A percentile compares a stretch with the other conserved stretches of the same genome.
phyloP scores from a whole-genome alignment of 2,329 filamentous ascomycete genomes.

The Sporothrix inflata region DNA sequence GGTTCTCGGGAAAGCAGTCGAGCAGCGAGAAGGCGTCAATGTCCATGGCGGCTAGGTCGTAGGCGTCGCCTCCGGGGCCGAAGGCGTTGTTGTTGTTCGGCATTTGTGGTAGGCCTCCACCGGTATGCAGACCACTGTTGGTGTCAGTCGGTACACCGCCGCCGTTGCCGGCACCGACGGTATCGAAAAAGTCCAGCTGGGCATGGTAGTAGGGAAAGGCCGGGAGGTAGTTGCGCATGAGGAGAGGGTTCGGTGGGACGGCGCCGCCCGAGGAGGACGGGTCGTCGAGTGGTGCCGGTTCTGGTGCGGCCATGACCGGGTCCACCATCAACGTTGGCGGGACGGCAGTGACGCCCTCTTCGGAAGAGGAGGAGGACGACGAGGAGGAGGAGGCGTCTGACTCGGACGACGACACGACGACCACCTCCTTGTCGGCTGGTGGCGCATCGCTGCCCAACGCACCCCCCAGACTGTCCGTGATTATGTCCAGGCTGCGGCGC shows the following conservation, averaged over 20 bases:
- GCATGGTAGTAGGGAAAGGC: constrained; percentile 34
- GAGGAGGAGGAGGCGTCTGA: not conserved
- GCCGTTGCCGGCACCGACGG: not conserved
- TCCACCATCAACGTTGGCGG: not conserved
- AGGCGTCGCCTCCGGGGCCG: not conserved
- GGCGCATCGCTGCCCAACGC: not conserved
- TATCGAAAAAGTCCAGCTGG: constrained; percentile 18
- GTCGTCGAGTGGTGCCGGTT: not conserved
- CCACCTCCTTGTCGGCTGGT: not conserved
- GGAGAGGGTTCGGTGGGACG: not conserved
- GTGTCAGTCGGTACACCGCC: not conserved
- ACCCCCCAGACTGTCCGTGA: constrained; percentile 33
- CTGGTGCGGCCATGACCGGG: not conserved
- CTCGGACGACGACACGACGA: not conserved
- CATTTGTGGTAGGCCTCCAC: not conserved
- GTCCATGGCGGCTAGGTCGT: constrained; percentile 30
- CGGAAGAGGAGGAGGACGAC: not conserved
- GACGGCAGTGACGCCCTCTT: not conserved
- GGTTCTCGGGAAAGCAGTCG: constrained; percentile 34
- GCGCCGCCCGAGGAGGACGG: not conserved
- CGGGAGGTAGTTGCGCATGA: constrained; percentile 32
- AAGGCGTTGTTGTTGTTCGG: not conserved
- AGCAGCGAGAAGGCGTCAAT: constrained; percentile 34
- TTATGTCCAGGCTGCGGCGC: constrained; percentile 41
- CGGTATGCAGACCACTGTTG: not conserved